Conservation (phyloP, 345 rosid species). For the Salix exigua region DNA sequence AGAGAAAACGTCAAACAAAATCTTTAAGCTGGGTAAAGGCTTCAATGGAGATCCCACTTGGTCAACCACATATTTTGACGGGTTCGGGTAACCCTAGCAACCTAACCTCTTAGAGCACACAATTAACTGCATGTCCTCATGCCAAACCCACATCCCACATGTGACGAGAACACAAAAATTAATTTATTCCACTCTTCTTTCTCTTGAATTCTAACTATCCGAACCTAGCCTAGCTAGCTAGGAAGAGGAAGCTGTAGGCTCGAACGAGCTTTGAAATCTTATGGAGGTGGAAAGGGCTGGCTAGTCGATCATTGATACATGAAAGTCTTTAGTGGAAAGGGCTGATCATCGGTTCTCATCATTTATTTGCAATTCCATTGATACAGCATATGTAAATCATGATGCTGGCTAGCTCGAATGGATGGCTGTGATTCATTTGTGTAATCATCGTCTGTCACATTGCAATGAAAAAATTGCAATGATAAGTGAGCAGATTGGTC, state of each 20-base stretch:
- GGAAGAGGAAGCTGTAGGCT: neutral
- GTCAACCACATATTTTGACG: neutral
- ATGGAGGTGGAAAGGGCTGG: neutral
- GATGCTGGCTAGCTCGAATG: neutral
- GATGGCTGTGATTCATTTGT: no score
- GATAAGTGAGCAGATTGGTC: neutral
- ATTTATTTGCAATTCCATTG: neutral
- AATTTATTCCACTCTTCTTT: neutral
- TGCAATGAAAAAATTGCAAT: neutral
- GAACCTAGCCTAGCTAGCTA: neutral
- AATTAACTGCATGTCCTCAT: neutral
- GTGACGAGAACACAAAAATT: neutral
- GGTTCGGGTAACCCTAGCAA: neutral
- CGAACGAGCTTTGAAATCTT: neutral
- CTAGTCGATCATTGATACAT: no score
- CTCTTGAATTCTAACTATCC: neutral
- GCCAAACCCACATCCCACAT: conserved; percentile 9
- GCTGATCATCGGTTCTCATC: no score
- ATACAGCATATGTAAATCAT: neutral
- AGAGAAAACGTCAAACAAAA: neutral
- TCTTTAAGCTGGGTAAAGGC: neutral
- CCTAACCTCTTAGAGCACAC: neutral
- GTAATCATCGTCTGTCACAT: neutral
- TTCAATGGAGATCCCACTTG: neutral
- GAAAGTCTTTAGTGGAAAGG: no score